Conservation (phyloP, 1,284 basidiomycete species). For the Leccinum subfulvum region DNA sequence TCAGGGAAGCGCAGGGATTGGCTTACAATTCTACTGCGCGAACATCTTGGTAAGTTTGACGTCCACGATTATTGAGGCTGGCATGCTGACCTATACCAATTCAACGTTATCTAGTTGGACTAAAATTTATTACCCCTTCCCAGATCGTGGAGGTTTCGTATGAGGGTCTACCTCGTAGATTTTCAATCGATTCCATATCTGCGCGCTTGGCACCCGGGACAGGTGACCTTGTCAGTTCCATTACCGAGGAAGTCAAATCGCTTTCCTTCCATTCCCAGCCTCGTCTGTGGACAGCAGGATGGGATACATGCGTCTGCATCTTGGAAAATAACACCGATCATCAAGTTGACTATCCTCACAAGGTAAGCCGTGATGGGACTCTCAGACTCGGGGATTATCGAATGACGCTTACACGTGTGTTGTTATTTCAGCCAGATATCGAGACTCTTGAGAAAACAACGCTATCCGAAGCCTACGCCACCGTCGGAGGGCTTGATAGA, state of each 20-base stretch:
- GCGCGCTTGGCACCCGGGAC: slow-evolving; percentile 30
- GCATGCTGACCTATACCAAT: slow-evolving; percentile 16
- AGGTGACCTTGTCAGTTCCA: slow-evolving; percentile 28
- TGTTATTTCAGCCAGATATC: slow-evolving; percentile 39
- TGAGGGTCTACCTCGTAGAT: slow-evolving; percentile 56
- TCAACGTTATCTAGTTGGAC: slow-evolving; percentile 52
- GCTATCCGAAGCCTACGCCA: slow-evolving; percentile 58
- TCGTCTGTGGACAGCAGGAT: slow-evolving; percentile 57
- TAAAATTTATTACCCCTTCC: slow-evolving; percentile 65
- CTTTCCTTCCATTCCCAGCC: slow-evolving; percentile 40
- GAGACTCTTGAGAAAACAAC: slow-evolving; percentile 44
- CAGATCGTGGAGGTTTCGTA: slow-evolving; percentile 66
- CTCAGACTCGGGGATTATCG: slow-evolving; percentile 6
- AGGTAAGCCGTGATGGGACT: slow-evolving; percentile 27
- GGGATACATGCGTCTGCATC: slow-evolving; percentile 58
- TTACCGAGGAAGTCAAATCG: slow-evolving; percentile 41
- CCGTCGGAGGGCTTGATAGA: slow-evolving; percentile 85
- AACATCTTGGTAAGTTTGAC: slow-evolving; percentile 52
- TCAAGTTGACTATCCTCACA: slow-evolving; percentile 25
- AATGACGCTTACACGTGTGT: slow-evolving; percentile 15
- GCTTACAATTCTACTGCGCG: slow-evolving; percentile 62
- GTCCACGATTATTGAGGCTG: slow-evolving; percentile 3
- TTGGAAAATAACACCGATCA: slow-evolving; percentile 35
- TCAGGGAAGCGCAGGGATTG: slow-evolving; percentile 56
- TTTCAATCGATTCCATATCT: slow-evolving; percentile 52